A percentile compares a stretch with the other conserved stretches of the same genome.
Conservation (phyloP, 345 rosid species). For the Citrus australasica region DNA sequence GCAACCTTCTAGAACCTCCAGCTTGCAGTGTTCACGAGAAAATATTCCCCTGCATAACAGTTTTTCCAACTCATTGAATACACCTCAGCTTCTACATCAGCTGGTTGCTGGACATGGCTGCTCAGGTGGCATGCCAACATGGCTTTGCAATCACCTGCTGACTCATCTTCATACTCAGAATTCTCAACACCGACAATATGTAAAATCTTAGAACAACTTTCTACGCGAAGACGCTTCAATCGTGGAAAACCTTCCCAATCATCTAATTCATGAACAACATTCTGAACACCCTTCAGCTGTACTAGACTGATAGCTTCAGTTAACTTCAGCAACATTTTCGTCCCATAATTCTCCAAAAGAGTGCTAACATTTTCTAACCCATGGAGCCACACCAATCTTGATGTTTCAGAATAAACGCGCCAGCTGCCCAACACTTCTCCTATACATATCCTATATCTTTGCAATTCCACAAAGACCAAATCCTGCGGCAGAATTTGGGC, state of each 20-base stretch:
- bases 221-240: constrained; percentile 3
- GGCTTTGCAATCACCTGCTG: too few relatives aligned
- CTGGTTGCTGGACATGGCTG: too few relatives aligned
- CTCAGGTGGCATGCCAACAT: too few relatives aligned
- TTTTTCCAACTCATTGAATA: too few relatives aligned
- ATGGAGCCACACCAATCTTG: constrained; percentile 1
- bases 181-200: too few relatives aligned
- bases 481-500: too few relatives aligned
- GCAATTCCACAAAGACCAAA: not conserved
- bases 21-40: too few relatives aligned
- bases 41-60: too few relatives aligned
- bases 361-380: not conserved
- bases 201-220: not conserved
- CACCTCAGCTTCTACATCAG: too few relatives aligned
- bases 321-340: not conserved
- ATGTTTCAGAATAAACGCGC: accelerated
- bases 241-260: constrained; percentile 1
- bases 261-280: not conserved
- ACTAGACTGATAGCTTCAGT: constrained; percentile 15
- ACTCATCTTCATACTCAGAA: too few relatives aligned
- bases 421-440: not conserved
- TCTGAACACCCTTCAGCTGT: not conserved
- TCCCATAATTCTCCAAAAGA: not conserved
- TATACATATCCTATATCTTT: not conserved
- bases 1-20: too few relatives aligned